Percentiles rank a stretch among this genome's conserved stretches.
Evolutionary conservation across 345 rosid genomes (phyloP).

Genomic region (Euphorbia peplus): DNA sequence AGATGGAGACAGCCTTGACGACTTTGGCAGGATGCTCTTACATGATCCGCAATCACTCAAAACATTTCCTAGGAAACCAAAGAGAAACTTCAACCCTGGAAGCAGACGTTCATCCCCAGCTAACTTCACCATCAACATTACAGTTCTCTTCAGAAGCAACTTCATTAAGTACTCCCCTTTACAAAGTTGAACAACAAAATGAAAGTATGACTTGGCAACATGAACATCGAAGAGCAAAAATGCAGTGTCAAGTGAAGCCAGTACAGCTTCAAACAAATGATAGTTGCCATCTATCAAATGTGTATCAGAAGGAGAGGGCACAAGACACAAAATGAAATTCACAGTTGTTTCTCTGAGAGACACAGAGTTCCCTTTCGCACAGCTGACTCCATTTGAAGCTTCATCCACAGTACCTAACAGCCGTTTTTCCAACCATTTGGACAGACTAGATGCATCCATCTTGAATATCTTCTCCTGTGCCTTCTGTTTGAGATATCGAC

Average conservation of each 20-base stretch:
- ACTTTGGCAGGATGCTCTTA: constrained; percentile 44
- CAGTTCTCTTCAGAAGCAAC: constrained; percentile 62
- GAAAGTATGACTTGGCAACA: constrained; percentile 69
- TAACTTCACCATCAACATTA: constrained; percentile 72
- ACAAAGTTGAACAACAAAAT: constrained; percentile 71
- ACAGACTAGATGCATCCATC: constrained; percentile 63
- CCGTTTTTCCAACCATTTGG: constrained; percentile 86
- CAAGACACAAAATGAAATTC: constrained; percentile 64
- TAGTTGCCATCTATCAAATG: constrained; percentile 46
- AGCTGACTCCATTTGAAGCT: constrained; percentile 40
- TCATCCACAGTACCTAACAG: constrained; percentile 66
- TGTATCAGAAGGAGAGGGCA: constrained; percentile 45
- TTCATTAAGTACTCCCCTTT: constrained; percentile 60
- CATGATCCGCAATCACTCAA: constrained; percentile 57
- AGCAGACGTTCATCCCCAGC: constrained; percentile 61
- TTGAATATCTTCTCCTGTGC: constrained; percentile 53
- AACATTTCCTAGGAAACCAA: constrained; percentile 74
- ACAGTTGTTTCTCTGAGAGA: constrained; percentile 77
- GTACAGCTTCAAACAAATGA: constrained; percentile 83
- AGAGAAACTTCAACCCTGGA: constrained; percentile 77
- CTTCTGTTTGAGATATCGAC: constrained; percentile 56
- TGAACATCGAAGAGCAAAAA: constrained; percentile 76
- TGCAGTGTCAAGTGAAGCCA: constrained; percentile 69
- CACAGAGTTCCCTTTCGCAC: constrained; percentile 58
- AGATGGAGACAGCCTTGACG: constrained; percentile 47